Evolutionary conservation across 345 rosid species (phyloP), one percentile per base, ranked within the genome.

Genomic region (Conringia planisiliqua): DNA sequence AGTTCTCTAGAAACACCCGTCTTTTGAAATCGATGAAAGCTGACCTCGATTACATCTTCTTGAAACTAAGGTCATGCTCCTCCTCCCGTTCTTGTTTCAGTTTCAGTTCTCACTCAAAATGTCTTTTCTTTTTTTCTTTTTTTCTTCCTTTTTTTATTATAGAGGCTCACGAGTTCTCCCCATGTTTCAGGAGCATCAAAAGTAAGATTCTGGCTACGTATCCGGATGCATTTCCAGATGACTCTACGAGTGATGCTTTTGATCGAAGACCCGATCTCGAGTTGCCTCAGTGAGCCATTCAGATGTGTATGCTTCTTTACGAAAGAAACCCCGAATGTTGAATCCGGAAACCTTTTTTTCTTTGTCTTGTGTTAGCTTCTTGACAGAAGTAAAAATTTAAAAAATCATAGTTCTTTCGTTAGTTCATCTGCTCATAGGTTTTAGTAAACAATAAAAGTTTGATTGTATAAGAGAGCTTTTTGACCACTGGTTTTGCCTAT

Each of bases 161-260:
- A 3, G 24, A 10, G n/a, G 20, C 56, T 63, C n/a, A 59, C 1
- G 16, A 17, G 27, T 55, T 4, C 5, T 38, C 10, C 7, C 6
- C 11, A 18, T 78, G 30, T 39, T 20, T 79, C 81, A 94, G 97
- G 82, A 89, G 76, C 80, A 90, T 88, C 79, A 91, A 87, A 85
- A 43, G 82, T 10, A 94, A 87, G 79, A 79, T 93, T 62, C 24
- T 77, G 62, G 93, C 93, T 27, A 84, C 85, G 3, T 93, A 89
- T 79, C 99, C 97, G 18, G 97, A 95, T 80, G 99, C 99, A 70
- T 92, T 95, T 78, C 84, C 89, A 0, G 91, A 90, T 62, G 96
- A 88, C 57, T 83, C 87, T 50, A 68, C 82, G 11, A 81, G 79
- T 56, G 97, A 85, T 71, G 84, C 72, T 54, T 80, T 92, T 40